Evolutionary conservation across 768 basidiomycete genomes (phyloP).

Genomic region (Lactarius hengduanensis): DNA sequence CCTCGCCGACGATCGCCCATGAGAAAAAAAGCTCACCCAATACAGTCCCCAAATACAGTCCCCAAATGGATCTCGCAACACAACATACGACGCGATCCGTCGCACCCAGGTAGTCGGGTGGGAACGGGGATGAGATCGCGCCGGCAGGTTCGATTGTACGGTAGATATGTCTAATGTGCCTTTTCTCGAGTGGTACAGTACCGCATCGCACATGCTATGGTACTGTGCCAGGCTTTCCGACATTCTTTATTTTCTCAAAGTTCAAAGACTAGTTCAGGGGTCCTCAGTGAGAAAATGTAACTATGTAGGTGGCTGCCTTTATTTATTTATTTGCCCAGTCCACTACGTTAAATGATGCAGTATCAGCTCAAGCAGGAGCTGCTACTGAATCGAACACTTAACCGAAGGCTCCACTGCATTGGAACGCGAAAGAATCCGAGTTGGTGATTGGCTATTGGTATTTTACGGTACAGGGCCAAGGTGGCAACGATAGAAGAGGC

Average conservation of each 20-base stretch:
- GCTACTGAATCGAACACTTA: constrained; percentile 1
- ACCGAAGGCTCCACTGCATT: background rate
- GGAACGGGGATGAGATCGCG: constrained; percentile 5
- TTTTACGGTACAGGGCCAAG: background rate
- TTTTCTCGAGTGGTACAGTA: background rate
- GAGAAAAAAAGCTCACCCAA: constrained; percentile 1
- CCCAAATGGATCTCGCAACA: constrained; percentile 7
- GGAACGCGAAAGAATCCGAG: background rate
- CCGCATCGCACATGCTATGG: background rate
- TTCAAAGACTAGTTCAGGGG: background rate
- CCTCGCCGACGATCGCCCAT: constrained; percentile 11
- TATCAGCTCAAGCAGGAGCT: background rate
- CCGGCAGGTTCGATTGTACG: background rate
- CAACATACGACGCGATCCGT: background rate
- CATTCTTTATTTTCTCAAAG: background rate
- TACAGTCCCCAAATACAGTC: constrained; percentile 7
- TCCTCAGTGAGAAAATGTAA: background rate
- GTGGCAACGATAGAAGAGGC: constrained; percentile 13
- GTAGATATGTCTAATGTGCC: background rate
- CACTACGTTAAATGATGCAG: background rate
- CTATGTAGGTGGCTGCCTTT: background rate
- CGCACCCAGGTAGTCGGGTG: constrained; percentile 1
- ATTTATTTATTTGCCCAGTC: background rate
- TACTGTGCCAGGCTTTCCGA: background rate
- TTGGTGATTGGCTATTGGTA: background rate